Percentiles rank a stretch among this genome's conserved stretches.
phyloP scores from a whole-genome alignment of 805 yeast genomes.

The Sugiyamaella marilandica region DNA sequence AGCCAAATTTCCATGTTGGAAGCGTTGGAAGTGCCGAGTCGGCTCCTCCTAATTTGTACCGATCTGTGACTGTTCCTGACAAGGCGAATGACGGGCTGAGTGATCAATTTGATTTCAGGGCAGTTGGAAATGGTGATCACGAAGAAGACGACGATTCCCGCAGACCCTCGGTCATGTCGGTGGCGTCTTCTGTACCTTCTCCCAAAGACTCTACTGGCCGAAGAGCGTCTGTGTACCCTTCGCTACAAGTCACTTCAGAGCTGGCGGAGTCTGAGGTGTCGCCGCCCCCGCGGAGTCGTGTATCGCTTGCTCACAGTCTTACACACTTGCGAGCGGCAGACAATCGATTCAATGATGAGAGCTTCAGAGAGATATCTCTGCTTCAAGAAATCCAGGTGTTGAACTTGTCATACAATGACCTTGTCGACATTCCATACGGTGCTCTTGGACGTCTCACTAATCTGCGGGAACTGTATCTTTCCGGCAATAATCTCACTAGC shows the following conservation, averaged over 20 bases:
- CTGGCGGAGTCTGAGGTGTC: constrained; percentile 1
- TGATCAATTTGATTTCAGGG: constrained; percentile 1
- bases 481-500: constrained; percentile 76
- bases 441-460: constrained; percentile 51
- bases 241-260: constrained; percentile 8
- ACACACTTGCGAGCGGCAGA: constrained; percentile 66
- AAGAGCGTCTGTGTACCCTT: constrained; percentile 17
- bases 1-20: constrained; percentile 24
- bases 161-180: constrained; percentile 15
- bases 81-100: not conserved
- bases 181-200: constrained; percentile 15
- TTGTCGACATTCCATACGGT: constrained; percentile 79
- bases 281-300: constrained; percentile 14
- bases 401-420: constrained; percentile 78
- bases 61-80: not conserved
- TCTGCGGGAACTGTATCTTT: constrained; percentile 62
- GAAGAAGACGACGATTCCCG: constrained; percentile 3
- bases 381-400: constrained; percentile 55
- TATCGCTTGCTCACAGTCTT: constrained; percentile 45
- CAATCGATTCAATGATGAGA: constrained; percentile 74
- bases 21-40: constrained; percentile 21
- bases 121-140: not conserved
- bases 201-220: constrained; percentile 17
- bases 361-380: constrained; percentile 61
- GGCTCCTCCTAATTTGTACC: not conserved